Conservation (phyloP, 1,139 yeast species). For the Pichia sp. region DNA sequence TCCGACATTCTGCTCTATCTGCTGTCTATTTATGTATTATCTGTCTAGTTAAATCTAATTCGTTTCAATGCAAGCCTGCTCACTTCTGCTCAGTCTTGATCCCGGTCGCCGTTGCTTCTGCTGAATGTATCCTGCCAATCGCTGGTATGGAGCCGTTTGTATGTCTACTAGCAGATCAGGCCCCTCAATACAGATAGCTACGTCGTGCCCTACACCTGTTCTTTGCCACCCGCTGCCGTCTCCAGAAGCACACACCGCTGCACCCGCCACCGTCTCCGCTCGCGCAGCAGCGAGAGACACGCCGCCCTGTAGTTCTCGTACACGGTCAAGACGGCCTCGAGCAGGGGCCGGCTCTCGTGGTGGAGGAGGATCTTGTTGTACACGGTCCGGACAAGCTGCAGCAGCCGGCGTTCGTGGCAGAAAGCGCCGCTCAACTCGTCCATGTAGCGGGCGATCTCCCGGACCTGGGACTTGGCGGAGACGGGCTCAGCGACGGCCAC, state of each 20-base stretch:
- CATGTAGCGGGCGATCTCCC: not conserved
- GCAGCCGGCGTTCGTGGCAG: not conserved
- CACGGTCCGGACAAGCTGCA: not conserved
- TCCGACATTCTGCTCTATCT: slow-evolving; percentile 37
- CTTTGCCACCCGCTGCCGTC: not conserved
- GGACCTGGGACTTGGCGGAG: not conserved
- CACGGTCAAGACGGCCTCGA: not conserved
- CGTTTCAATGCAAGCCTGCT: too few species aligned
- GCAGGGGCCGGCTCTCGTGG: not conserved
- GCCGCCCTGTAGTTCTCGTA: slow-evolving; percentile 3
- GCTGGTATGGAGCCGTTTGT: too few species aligned
- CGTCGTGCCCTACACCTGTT: not conserved
- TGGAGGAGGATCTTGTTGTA: not conserved
- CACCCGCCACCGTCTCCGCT: slow-evolving; percentile 4
- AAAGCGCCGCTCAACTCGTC: not conserved
- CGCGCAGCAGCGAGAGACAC: slow-evolving; percentile 6
- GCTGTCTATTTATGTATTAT: not conserved
- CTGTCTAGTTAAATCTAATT: too few species aligned
- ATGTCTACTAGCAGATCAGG: not conserved
- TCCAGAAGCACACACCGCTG: not conserved
- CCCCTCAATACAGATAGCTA: not conserved
- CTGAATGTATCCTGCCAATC: too few species aligned
- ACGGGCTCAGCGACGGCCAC: not conserved
- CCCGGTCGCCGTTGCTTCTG: too few species aligned
- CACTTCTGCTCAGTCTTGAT: too few species aligned